A percentile compares a stretch with the other conserved stretches of the same genome.
These are phyloP conservation scores for Amphibolis antarctica DNA, from an alignment of 106 monocot genomes.

Conservation along the genomic window DNA sequence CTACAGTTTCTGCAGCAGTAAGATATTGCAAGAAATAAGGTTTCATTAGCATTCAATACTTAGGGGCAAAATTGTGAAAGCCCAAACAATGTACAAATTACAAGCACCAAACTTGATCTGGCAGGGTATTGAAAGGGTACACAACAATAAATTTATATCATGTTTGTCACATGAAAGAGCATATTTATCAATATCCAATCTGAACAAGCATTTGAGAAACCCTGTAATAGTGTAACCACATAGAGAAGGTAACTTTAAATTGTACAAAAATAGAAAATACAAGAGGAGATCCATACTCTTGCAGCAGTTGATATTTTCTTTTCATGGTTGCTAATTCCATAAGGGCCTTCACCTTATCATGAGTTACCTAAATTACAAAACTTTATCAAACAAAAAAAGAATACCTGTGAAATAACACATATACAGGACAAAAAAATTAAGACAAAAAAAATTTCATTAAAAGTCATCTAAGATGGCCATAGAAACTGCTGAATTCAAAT, in stretches of 20 bases:
- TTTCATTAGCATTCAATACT: too few species aligned
- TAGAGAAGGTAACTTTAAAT: neutral
- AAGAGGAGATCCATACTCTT: conserved; percentile 11
- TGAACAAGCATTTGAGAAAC: too few species aligned
- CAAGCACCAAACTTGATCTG: too few species aligned
- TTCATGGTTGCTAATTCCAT: conserved; percentile 15
- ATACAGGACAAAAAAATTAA: neutral
- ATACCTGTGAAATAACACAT: neutral
- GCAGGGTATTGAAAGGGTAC: too few species aligned
- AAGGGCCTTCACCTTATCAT: conserved; percentile 28
- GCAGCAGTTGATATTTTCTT: conserved; percentile 11
- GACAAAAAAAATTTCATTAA: neutral
- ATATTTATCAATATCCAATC: too few species aligned
- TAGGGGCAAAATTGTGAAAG: too few species aligned
- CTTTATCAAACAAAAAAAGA: too few species aligned
- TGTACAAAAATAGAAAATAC: neutral
- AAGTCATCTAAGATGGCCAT: neutral
- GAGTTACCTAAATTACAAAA: conserved; percentile 17
- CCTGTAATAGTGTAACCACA: neutral
- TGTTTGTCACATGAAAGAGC: too few species aligned
- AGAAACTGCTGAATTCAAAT: neutral
- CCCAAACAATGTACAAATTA: too few species aligned
- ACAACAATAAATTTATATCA: too few species aligned
- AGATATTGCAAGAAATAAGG: too few species aligned
- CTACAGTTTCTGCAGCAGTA: conserved; percentile 15